Percentiles rank a stretch among this genome's conserved stretches.
These are phyloP conservation scores for Eucalyptus cloeziana DNA, from an alignment of 345 rosid genomes.

Conservation along the genomic window DNA sequence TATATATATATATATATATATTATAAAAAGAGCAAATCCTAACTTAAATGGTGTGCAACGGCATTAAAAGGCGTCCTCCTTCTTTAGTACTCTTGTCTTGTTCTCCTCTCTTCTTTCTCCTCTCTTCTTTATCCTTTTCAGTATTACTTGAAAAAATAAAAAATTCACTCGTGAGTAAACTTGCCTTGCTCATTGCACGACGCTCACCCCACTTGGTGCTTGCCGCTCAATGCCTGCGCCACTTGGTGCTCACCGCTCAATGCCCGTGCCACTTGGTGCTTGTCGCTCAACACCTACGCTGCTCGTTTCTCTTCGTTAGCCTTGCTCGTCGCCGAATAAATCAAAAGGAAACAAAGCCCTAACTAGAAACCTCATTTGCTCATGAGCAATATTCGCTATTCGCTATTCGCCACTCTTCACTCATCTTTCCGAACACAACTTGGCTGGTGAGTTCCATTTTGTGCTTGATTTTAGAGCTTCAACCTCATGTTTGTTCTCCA, in stretches of 20 bases:
- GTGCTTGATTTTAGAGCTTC: too few relatives aligned
- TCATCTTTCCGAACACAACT: too few relatives aligned
- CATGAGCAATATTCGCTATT: fast-evolving
- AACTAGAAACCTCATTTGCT: fast-evolving
- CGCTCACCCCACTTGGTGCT: too few relatives aligned
- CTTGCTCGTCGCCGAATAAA: fast-evolving
- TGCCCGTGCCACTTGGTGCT: too few relatives aligned
- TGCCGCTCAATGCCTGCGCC: fast-evolving
- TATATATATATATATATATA: too few relatives aligned
- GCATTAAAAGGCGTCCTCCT: fast-evolving
- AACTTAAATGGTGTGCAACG: fast-evolving
- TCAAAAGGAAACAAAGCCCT: too few relatives aligned
- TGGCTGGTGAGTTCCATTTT: fast-evolving
- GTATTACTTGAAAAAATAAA: too few relatives aligned
- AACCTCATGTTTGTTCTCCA: too few relatives aligned
- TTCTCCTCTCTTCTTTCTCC: too few relatives aligned
- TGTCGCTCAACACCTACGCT: fast-evolving
- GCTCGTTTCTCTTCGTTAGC: fast-evolving
- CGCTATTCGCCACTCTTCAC: fast-evolving
- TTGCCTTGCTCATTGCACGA: fast-evolving
- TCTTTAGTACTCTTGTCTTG: fast-evolving
- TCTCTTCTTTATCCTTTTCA: too few relatives aligned
- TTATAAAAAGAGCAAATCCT: too few relatives aligned
- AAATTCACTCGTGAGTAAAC: too few relatives aligned
- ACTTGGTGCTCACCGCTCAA: fast-evolving